Conservation (phyloP, 176 grass and related monocot species). For the Oryza officinalis region DNA sequence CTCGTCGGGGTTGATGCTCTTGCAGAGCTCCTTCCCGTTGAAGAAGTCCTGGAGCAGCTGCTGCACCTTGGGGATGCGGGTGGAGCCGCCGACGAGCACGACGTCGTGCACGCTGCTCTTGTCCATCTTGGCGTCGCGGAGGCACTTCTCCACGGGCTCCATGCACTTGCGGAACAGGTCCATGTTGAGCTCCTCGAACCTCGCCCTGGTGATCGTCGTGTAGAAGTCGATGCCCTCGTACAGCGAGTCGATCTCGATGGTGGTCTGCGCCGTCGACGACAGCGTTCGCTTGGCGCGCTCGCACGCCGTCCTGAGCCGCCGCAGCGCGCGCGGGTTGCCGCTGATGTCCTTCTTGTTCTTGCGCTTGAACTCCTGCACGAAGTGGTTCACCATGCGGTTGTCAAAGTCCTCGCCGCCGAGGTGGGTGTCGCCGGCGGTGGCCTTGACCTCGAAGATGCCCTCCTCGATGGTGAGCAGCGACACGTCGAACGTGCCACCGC, state of each 20-base stretch:
- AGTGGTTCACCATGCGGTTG: slow-evolving; percentile 79
- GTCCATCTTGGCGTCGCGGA: slow-evolving; percentile 98
- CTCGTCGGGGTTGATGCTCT: slow-evolving; percentile 99
- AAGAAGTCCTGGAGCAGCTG: slow-evolving; percentile 99
- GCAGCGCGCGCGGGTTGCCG: slow-evolving; percentile 47
- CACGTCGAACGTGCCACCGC: slow-evolving; percentile 63
- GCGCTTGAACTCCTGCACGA: slow-evolving; percentile 69
- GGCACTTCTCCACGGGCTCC: slow-evolving; percentile 95
- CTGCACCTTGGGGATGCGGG: slow-evolving; percentile 92
- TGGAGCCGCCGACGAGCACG: slow-evolving; percentile 91
- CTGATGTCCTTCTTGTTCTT: slow-evolving; percentile 75
- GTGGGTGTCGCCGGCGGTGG: slow-evolving; percentile 65
- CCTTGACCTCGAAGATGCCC: slow-evolving; percentile 75
- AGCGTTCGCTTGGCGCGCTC: slow-evolving; percentile 92
- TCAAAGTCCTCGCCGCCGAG: slow-evolving; percentile 67
- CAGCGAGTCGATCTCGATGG: slow-evolving; percentile 92
- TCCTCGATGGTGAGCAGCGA: slow-evolving; percentile 72
- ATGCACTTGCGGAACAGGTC: slow-evolving; percentile 96
- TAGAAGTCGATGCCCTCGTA: slow-evolving; percentile 96
- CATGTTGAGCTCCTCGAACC: slow-evolving; percentile 97
- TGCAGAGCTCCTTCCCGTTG: slow-evolving; percentile 99
- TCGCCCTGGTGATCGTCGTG: slow-evolving; percentile 83
- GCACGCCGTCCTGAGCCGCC: slow-evolving; percentile 64
- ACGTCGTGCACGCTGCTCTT: slow-evolving; percentile 87
- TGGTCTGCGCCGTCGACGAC: slow-evolving; percentile 87